A percentile compares a stretch with the other conserved stretches of the same genome.
Evolutionary conservation across 495 filamentous ascomycete species (phyloP).

Genomic region (Tuber melanosporum): DNA sequence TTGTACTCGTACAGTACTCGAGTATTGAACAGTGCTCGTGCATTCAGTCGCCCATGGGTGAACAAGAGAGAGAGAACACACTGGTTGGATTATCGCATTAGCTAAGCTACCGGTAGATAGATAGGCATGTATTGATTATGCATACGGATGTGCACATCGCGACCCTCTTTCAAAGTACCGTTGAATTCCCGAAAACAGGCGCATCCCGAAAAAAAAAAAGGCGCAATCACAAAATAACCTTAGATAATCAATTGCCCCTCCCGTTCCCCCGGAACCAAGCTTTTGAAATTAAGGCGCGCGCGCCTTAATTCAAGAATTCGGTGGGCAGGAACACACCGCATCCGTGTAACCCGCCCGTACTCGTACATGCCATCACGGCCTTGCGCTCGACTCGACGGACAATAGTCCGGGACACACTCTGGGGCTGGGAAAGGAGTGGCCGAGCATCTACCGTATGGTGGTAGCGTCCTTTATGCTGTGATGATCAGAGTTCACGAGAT

Average conservation of each 20-base stretch:
- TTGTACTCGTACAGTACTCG: not conserved
- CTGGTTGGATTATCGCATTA: not conserved
- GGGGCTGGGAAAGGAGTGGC: not conserved
- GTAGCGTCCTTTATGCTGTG: not conserved
- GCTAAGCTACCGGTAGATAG: not conserved
- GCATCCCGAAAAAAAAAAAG: not conserved
- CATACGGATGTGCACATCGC: not conserved
- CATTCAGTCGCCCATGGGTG: constrained; percentile 4
- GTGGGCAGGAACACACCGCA: not conserved
- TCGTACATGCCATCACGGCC: not conserved
- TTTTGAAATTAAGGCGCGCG: not conserved
- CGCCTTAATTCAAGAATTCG: not conserved
- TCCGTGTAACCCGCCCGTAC: not conserved
- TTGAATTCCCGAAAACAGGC: not conserved
- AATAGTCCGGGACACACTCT: not conserved
- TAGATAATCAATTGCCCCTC: not conserved
- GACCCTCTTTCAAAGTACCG: not conserved
- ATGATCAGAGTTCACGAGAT: not conserved
- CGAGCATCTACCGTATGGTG: not conserved
- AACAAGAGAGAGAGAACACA: constrained; percentile 19
- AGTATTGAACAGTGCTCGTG: not conserved
- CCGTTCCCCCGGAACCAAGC: not conserved
- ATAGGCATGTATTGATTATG: not conserved
- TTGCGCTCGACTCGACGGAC: not conserved
- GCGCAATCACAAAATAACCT: not conserved